Conservation (phyloP, 768 basidiomycete genomes). For the Pleurotus djamor region DNA sequence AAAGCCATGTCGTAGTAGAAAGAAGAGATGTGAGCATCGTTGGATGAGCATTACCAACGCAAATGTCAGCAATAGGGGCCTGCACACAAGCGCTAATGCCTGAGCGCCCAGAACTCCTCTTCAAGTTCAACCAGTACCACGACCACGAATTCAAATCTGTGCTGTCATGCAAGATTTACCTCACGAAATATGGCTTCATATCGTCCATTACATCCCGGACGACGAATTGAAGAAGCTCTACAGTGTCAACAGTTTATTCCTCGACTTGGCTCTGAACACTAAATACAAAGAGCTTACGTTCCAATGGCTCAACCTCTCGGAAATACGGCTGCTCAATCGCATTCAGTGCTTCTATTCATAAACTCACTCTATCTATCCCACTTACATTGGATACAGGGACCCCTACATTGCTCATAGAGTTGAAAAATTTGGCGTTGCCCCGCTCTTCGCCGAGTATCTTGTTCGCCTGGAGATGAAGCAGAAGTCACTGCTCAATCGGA, state of each 20-base stretch:
- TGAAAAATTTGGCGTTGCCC: neutral
- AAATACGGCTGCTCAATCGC: neutral
- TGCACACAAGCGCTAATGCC: neutral
- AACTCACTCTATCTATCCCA: neutral
- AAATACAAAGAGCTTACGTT: slow-evolving; percentile 12
- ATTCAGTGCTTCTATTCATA: neutral
- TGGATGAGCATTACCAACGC: neutral
- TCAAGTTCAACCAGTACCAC: neutral
- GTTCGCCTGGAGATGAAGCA: neutral
- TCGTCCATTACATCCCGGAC: slow-evolving; percentile 6
- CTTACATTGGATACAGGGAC: neutral
- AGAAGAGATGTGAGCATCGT: neutral
- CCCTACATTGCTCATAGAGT: neutral
- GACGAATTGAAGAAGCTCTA: slow-evolving; percentile 4
- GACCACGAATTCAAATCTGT: neutral
- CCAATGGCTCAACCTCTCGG: neutral
- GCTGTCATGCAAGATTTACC: slow-evolving; percentile 2
- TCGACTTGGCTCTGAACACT: slow-evolving; percentile 11
- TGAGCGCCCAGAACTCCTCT: neutral
- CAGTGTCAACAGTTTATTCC: slow-evolving; percentile 12
- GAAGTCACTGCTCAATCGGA: neutral
- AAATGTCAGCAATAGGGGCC: neutral
- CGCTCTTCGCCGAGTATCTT: neutral
- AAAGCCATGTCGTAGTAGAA: slow-evolving; percentile 60
- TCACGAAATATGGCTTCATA: slow-evolving; percentile 14